A percentile compares a stretch with the other conserved stretches of the same genome.
phyloP scores from a whole-genome alignment of 345 rosid genomes.

The Melastoma malabathricum region DNA sequence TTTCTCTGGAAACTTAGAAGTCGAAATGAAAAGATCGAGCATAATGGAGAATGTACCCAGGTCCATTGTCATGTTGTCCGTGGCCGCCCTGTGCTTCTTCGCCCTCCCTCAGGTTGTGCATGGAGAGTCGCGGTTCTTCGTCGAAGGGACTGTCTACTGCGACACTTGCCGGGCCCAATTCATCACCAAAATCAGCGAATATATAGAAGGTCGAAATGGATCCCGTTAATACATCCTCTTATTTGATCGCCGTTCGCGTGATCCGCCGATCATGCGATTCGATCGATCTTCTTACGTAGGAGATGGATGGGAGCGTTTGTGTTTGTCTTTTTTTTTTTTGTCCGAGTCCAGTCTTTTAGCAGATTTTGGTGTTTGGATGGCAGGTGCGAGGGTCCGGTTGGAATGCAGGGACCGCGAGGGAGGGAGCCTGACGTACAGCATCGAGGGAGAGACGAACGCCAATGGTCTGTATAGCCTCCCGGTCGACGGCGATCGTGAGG shows the following conservation, averaged over 20 bases:
- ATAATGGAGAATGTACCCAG: too few relatives aligned
- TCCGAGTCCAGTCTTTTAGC: too few relatives aligned
- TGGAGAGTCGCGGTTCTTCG: constrained; percentile 6
- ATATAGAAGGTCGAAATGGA: constrained; percentile 1
- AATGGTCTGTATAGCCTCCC: constrained; percentile 31
- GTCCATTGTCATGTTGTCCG: not conserved
- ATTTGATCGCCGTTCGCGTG: too few relatives aligned
- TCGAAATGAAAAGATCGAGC: too few relatives aligned
- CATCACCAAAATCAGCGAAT: constrained; percentile 1
- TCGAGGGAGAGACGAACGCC: constrained; percentile 29
- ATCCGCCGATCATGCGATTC: too few relatives aligned
- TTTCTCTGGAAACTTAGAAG: too few relatives aligned
- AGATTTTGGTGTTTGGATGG: too few relatives aligned
- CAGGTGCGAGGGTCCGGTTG: constrained; percentile 46
- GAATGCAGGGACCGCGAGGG: constrained; percentile 40
- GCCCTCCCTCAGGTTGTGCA: not conserved
- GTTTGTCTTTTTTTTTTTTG: too few relatives aligned
- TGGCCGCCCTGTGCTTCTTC: constrained; percentile 4
- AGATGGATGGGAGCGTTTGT: too few relatives aligned
- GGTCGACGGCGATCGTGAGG: constrained; percentile 51
- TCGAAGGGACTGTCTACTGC: constrained; percentile 3
- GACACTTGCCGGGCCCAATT: constrained; percentile 9
- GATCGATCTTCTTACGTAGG: too few relatives aligned
- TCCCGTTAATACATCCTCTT: too few relatives aligned
- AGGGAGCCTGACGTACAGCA: constrained; percentile 17